phyloP scores from a whole-genome alignment of 805 yeast genomes.

The Candida tibetensis region DNA sequence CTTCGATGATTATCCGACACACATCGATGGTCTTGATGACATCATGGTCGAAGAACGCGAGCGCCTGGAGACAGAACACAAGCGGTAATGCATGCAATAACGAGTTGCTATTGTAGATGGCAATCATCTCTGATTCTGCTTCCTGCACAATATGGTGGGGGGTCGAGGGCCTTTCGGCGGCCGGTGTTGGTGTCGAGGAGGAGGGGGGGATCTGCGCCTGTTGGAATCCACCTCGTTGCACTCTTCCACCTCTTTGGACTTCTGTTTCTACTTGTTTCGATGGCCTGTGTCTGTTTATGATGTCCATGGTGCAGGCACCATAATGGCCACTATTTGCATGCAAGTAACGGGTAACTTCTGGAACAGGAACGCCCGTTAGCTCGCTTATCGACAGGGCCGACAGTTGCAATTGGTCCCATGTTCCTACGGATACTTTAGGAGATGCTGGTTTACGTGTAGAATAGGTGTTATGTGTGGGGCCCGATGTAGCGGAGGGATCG shows the following conservation, averaged over 20 bases:
- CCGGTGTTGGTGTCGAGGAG: neutral
- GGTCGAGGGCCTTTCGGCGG: neutral
- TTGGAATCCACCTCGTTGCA: constrained; percentile 26
- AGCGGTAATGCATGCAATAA: constrained; percentile 34
- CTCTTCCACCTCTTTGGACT: constrained; percentile 26
- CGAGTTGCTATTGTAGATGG: constrained; percentile 30
- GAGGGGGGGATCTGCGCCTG: no score
- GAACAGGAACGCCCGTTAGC: neutral
- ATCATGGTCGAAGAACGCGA: constrained; percentile 47
- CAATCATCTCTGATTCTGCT: constrained; percentile 1
- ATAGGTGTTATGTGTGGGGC: neutral
- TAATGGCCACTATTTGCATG: neutral
- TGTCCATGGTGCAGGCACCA: neutral
- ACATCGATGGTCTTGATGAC: constrained; percentile 33
- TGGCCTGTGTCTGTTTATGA: neutral
- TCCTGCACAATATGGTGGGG: neutral
- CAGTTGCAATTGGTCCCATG: neutral
- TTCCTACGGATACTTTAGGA: constrained; percentile 1
- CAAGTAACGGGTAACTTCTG: constrained; percentile 3
- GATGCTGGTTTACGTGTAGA: no score
- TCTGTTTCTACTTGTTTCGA: neutral
- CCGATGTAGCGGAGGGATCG: neutral
- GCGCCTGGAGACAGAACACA: constrained; percentile 36
- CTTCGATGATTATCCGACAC: constrained; percentile 32
- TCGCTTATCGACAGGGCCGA: neutral